phyloP scores from a whole-genome alignment of 306 rosid genomes.

The Lithocarpus polystachyus region DNA sequence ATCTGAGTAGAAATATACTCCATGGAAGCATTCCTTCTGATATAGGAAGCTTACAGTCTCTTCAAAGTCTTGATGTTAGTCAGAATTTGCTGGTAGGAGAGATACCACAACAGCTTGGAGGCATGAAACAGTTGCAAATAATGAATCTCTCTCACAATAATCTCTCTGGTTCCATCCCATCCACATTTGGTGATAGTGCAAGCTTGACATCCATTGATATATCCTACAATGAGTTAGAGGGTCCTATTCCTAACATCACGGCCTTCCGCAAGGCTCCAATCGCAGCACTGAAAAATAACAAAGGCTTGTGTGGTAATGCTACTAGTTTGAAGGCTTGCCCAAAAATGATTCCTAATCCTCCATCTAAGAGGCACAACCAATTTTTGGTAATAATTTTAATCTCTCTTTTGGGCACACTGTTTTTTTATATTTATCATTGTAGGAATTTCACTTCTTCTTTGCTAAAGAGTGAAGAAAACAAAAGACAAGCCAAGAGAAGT shows the following conservation, averaged over 20 bases:
- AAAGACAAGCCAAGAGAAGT: neutral
- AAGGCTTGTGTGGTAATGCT: neutral
- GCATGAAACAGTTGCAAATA: conserved; percentile 13
- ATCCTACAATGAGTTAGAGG: conserved; percentile 10
- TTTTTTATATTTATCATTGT: neutral
- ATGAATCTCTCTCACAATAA: conserved; percentile 48
- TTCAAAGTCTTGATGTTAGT: conserved; percentile 42
- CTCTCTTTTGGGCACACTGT: neutral
- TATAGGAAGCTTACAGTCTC: conserved; percentile 10
- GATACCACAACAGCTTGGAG: conserved; percentile 35
- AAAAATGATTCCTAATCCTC: neutral
- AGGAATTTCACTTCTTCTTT: neutral
- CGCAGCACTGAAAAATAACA: neutral
- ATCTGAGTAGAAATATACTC: neutral
- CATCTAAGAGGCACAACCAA: neutral
- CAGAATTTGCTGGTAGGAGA: conserved; percentile 21
- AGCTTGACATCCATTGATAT: conserved; percentile 4
- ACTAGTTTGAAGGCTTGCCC: neutral
- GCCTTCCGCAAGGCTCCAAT: neutral
- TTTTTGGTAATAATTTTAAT: neutral
- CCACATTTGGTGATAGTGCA: neutral
- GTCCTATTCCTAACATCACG: neutral
- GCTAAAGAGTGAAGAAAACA: neutral
- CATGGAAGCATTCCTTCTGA: neutral
- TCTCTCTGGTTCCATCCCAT: conserved; percentile 7